Evolutionary conservation across 805 yeast genomes (phyloP), one percentile per base, ranked within the genome.

Genomic region (Lipomyces sp.): DNA sequence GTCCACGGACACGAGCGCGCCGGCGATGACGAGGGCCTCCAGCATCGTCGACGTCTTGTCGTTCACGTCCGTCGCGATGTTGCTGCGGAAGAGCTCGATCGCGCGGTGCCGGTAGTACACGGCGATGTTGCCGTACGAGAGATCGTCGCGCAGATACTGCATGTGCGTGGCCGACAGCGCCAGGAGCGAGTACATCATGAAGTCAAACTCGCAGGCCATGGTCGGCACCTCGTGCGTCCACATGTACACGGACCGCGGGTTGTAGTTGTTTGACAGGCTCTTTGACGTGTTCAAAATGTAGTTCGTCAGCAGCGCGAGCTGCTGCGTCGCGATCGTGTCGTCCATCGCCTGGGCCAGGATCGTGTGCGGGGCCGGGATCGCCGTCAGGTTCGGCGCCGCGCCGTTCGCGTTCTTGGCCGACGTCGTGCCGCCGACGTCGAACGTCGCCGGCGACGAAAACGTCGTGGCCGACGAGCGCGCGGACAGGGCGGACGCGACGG

Each of bases 211-310:
- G 39, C 53, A 53, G 2, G 59, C 59, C 55, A 53, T 42, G 14
- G 51, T 44, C 8, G 59, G 59, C 39, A 55, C 55, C 19, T 55
- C 58, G 29, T 49, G 55, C 4, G 55, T 57, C 59, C 59, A 55
- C 55, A 53, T 49, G 22, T 53, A 53, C n/a, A 53, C 55, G 11
- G 58, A 53, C 8, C 58, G 42, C 28, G 58, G 51, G 39, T 49
- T 53, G 32, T 42, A 53, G 26, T 53, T 53, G 35, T 53, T 53
- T 5, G 58, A 53, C 14, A 53, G 35, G 7, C 48, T 34, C 23
- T 53, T 53, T 6, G 54, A 44, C 5, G 58, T 53, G 43, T 53
- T 53, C 26, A 53, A 44, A 16, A 50, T 53, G 33, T 50, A 53
- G 29, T 53, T 53, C 11, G 58, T 53, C 23, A 53, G 43, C 24